Conservation (phyloP, 2,329 filamentous ascomycete genomes). For the Fusarium robinianum region DNA sequence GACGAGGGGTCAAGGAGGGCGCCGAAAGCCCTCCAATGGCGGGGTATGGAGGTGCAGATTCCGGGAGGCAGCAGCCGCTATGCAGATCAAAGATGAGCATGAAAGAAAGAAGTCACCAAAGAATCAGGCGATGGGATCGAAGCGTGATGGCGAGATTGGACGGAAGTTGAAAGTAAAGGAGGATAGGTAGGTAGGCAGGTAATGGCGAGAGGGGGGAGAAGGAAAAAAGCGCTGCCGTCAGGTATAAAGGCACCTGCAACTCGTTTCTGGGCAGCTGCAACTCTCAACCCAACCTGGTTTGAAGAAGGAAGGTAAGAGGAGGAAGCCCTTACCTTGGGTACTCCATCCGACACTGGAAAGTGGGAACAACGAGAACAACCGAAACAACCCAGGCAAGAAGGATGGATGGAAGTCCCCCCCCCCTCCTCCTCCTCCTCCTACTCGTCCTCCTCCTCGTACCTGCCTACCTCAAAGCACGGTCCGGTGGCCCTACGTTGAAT, state of each 20-base stretch:
- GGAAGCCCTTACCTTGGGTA: too few relatives aligned
- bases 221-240: not conserved
- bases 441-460: too few relatives aligned
- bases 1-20: not conserved
- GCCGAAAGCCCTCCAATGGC: not conserved
- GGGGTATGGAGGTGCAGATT: not conserved
- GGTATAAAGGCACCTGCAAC: slow-evolving; percentile 9
- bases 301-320: too few relatives aligned
- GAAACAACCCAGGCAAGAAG: too few relatives aligned
- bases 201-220: not conserved
- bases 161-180: slow-evolving; percentile 3
- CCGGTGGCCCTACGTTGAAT: too few relatives aligned
- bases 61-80: slow-evolving; percentile 6
- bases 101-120: not conserved
- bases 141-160: slow-evolving; percentile 1
- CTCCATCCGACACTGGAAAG: too few relatives aligned
- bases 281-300: slow-evolving; percentile 11
- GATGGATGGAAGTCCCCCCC: too few relatives aligned
- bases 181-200: not conserved
- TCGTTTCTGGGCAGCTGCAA: slow-evolving; percentile 5
- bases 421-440: too few relatives aligned
- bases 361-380: too few relatives aligned
- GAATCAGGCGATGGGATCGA: slow-evolving; percentile 1
- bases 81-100: slow-evolving; percentile 11
- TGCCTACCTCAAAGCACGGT: too few relatives aligned